Conservation (phyloP, 805 yeast genomes). For the Wickerhamiella azyma region DNA sequence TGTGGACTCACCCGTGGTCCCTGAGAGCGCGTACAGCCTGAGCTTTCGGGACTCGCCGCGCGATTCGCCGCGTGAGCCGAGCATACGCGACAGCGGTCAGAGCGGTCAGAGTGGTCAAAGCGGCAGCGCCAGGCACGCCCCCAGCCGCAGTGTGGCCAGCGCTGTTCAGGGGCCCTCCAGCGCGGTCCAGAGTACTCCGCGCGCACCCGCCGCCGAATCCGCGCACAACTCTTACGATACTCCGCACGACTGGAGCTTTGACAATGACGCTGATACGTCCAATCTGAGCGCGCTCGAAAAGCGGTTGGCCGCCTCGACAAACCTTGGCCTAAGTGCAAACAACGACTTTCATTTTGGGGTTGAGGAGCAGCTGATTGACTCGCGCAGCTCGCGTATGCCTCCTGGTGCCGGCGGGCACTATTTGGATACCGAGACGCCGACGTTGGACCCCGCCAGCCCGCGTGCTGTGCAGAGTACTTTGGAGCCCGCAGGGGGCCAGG, state of each 20-base stretch:
- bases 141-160: too few species aligned
- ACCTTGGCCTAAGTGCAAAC: not conserved
- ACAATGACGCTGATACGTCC: not conserved
- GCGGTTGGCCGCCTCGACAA: conserved; percentile 3
- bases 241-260: not conserved
- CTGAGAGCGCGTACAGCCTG: not conserved
- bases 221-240: not conserved
- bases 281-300: not conserved
- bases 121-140: not conserved
- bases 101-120: not conserved
- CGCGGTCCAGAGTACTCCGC: too few species aligned
- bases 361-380: conserved; percentile 9
- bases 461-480: too few species aligned
- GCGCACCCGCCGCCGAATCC: too few species aligned
- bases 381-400: conserved; percentile 3
- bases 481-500: too few species aligned
- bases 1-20: not conserved
- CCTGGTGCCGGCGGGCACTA: not conserved
- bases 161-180: too few species aligned
- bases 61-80: too few species aligned
- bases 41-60: not conserved
- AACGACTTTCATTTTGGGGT: conserved; percentile 5
- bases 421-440: not conserved
- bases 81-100: not conserved
- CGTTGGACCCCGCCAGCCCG: not conserved